Base-by-base conservation (phyloP, 495 filamentous ascomycete genomes). In the Penicillium diatomitis region DNA sequence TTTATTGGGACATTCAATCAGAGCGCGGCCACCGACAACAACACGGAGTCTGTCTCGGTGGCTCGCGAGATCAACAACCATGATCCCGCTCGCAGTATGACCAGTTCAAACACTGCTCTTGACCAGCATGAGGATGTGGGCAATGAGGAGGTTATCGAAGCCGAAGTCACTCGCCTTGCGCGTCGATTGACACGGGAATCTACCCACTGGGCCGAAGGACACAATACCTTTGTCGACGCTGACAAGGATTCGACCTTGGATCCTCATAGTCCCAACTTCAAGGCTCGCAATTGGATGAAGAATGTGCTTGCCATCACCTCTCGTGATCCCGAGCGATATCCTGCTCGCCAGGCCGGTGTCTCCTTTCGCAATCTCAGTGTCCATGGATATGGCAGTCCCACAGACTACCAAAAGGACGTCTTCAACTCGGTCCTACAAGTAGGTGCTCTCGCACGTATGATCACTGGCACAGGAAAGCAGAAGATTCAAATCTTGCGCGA, bases 341-440 rank as follows among this genome's bases (percentile, higher is more conserved):
- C 67, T 0, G 38, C 58, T 32, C 65, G 74, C 32, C 59, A 68
- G 32, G 73, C 74, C 5, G 75, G 76, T 34, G 52, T 78, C 5
- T 56, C 68, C 2, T 77, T 73, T 56, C 78, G 75, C 55, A 79
- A 87, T 55, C 69, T 92, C 49, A 86, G 77, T 49, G 82, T 88
- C 27, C 82, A 88, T 65, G 87, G 87, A 32, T 90, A 81, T 60
- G 87, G 86, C 27, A 79, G 75, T 39, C 70, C 84, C 1, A 87
- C 86, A 2, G 86, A 90, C 64, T 91, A 86, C 58, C 87, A 92
- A 62, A 90, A 90, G 70, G 81, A 85, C 65, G 81, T 88, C 44
- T 69, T 76, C 53, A 90, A 88, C 63, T 69, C 83, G 29, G 75
- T 81, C 59, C 65, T 88, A 40, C 76, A 83, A 51, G 54, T 70